A percentile compares a stretch with the other conserved stretches of the same genome.
phyloP scores from a whole-genome alignment of 306 rosid species.

The Acacia melanoxylon region DNA sequence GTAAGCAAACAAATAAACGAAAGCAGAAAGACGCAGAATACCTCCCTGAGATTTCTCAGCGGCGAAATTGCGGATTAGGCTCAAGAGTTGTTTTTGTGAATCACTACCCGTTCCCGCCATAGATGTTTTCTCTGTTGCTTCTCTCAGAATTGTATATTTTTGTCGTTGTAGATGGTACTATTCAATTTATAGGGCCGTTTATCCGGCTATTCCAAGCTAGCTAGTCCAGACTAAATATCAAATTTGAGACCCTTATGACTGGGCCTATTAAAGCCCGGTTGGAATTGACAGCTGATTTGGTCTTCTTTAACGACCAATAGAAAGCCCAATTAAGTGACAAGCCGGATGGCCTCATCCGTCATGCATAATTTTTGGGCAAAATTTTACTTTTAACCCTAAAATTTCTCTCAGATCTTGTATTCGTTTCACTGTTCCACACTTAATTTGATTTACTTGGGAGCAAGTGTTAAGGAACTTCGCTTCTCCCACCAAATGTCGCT shows the following conservation, averaged over 20 bases:
- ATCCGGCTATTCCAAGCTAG: background rate
- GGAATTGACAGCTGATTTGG: background rate
- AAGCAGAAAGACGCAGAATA: conserved; percentile 18
- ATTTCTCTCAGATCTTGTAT: background rate
- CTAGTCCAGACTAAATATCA: background rate
- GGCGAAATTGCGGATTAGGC: conserved; percentile 66
- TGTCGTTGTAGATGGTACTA: background rate
- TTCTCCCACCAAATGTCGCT: no score
- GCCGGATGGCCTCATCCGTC: background rate
- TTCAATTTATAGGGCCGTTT: background rate
- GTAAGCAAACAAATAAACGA: conserved; percentile 13
- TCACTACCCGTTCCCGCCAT: conserved; percentile 85
- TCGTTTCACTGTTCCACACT: background rate
- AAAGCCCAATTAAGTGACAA: background rate
- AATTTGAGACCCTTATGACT: background rate
- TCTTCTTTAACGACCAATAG: background rate
- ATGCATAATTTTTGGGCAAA: background rate
- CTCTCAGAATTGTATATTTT: background rate
- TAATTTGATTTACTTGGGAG: no score
- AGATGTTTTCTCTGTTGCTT: background rate
- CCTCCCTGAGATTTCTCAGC: conserved; percentile 86
- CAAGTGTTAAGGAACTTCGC: no score
- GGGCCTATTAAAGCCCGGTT: background rate
- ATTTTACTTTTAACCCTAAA: background rate
- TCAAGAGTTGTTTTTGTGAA: conserved; percentile 57